These are phyloP conservation scores for Taxawa tesnikishii DNA, from an alignment of 2,329 filamentous ascomycete genomes.

Conservation along the genomic window DNA sequence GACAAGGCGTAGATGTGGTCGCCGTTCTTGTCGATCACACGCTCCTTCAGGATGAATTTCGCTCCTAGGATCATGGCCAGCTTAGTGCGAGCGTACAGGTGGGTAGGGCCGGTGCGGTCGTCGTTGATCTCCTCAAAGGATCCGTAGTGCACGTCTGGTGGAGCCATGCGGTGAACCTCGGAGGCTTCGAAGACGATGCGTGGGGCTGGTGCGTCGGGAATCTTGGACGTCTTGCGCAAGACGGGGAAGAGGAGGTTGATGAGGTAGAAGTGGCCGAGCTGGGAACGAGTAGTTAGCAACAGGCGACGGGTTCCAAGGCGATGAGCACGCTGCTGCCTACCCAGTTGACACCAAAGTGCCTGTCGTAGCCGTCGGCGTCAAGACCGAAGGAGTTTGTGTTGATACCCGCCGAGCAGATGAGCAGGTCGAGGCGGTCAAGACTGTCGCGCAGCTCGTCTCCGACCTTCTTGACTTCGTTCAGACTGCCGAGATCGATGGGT, in stretches of 20 bases:
- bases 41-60: constrained; percentile 28
- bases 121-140: constrained; percentile 37
- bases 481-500: constrained; percentile 28
- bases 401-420: constrained; percentile 32
- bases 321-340: no score
- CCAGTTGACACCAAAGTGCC: constrained; percentile 31
- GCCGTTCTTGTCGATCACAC: constrained; percentile 29
- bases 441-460: constrained; percentile 23
- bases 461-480: constrained; percentile 25
- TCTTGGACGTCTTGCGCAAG: constrained; percentile 27
- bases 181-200: constrained; percentile 30
- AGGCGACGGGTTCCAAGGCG: no score
- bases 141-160: no score
- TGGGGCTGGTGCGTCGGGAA: constrained; percentile 21
- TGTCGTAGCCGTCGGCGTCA: constrained; percentile 25
- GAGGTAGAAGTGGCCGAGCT: constrained; percentile 32
- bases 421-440: constrained; percentile 28
- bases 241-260: constrained; percentile 31
- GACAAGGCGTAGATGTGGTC: constrained; percentile 29
- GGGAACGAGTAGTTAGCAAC: no score
- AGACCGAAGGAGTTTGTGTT: constrained; percentile 28
- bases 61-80: constrained; percentile 30
- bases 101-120: constrained; percentile 17
- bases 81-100: constrained; percentile 31
- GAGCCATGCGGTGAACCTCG: constrained; percentile 28